Evolutionary conservation across 2,329 filamentous ascomycete species (phyloP), one percentile per base, ranked within the genome.

Genomic region (Westerdykella ornata): DNA sequence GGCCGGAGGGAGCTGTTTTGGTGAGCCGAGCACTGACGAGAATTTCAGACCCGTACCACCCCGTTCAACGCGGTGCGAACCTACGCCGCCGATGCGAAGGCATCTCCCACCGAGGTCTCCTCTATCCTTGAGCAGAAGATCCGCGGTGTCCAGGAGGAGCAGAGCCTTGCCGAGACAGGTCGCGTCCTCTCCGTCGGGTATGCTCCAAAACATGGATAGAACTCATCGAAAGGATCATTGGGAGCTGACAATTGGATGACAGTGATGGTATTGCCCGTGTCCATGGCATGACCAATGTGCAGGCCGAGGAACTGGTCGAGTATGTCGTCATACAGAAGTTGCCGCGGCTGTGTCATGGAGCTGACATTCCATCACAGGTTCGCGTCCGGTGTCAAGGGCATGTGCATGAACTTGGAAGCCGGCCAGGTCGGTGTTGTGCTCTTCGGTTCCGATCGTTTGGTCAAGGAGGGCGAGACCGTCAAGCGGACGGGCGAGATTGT

Each of bases 341-440:
- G 46, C 44, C 38, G 45, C 16, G 42, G 43, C 56, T 9, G 22
- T 11, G 12, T 53, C 59, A 54, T 48, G 46, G 44, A 42, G 53
- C 61, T 65, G 54, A 65, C 53, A 44, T 48, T 13, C 47, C 46
- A 47, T 41, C 35, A 44, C 57, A 96, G 89, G 80, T 98, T 98
- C 79, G 88, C 92, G 67, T 98, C 92, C 57, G 92, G 92, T 73
- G 92, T 97, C 75, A 97, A 97, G 84, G 92, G 92, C 74, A 98
- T 98, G 92, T 97, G 90, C 87, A 97, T 98, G 90, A 98, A 98
- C 86, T 84, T 98, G 76, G 92, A 98, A 79, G 92, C 92, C 74
- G 92, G 92, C 73, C 92, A 97, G 77, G 92, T 98, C 77, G 92
- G 92, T 95, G 89, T 98, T 68, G 92, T 98, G 82, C 82, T 98